A percentile compares a stretch with the other conserved stretches of the same genome.
These are phyloP conservation scores for Colletotrichum gloeosporioides DNA, from an alignment of 2,329 filamentous ascomycete species.

Conservation along the genomic window DNA sequence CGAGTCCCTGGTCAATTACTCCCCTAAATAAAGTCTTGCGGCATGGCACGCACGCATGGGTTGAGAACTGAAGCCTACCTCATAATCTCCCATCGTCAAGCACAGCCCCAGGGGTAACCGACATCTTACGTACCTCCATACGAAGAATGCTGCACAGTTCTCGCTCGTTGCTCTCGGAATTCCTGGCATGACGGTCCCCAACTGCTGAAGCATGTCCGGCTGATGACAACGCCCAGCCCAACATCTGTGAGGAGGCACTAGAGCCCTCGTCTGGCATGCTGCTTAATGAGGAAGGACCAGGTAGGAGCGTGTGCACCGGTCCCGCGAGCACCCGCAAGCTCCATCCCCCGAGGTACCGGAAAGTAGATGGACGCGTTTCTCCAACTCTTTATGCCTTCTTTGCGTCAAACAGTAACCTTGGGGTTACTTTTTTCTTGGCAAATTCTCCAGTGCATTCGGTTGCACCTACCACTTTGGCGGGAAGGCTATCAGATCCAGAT, in stretches of 20 bases:
- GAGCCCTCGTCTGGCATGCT: neutral
- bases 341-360: neutral
- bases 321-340: neutral
- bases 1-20: neutral
- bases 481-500: neutral
- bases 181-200: neutral
- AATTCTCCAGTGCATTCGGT: neutral
- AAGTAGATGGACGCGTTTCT: neutral
- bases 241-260: neutral
- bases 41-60: neutral
- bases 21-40: neutral
- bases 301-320: neutral
- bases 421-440: neutral
- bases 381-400: neutral
- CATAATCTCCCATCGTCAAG: conserved; percentile 4
- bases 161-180: neutral
- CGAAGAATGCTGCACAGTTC: neutral
- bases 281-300: conserved; percentile 8
- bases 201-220: neutral
- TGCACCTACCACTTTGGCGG: neutral
- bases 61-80: neutral
- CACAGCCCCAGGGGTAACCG: conserved; percentile 10
- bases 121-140: neutral
- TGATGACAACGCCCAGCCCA: neutral
- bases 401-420: neutral